Evolutionary conservation across 2,329 filamentous ascomycete species (phyloP).

Genomic region (Beauveria pseudobassiana): DNA sequence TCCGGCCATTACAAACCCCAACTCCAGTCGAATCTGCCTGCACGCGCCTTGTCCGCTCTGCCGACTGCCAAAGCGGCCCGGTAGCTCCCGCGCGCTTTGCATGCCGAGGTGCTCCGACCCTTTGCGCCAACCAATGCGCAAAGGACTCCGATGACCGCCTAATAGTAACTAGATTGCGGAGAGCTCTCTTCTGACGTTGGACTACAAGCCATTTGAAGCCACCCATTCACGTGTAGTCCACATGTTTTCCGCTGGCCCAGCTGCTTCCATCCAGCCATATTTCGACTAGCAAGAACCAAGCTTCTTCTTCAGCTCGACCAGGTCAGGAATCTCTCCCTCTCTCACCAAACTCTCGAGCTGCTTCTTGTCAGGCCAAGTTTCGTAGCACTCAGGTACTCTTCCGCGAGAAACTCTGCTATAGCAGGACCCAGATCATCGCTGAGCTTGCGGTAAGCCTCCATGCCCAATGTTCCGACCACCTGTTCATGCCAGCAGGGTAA

Average conservation of each 20-base stretch:
- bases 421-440: not conserved
- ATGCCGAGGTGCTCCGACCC: slow-evolving; percentile 4
- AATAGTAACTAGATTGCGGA: too few relatives aligned
- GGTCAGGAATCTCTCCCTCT: not conserved
- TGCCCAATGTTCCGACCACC: slow-evolving; percentile 12
- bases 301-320: not conserved
- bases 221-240: not conserved
- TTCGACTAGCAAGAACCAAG: not conserved
- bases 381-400: slow-evolving; percentile 13
- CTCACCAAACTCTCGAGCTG: not conserved
- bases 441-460: slow-evolving; percentile 1
- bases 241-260: not conserved
- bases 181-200: too few relatives aligned
- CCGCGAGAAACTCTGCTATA: slow-evolving; percentile 7
- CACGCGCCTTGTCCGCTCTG: too few relatives aligned
- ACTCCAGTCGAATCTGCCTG: not conserved
- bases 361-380: not conserved
- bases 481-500: slow-evolving; percentile 13
- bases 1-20: not conserved
- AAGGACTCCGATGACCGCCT: not conserved
- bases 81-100: slow-evolving; percentile 2
- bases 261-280: not conserved
- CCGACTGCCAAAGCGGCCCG: not conserved
- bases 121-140: not conserved
- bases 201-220: not conserved